phyloP scores from a whole-genome alignment of 2,329 filamentous ascomycete genomes.

The Ascocoryne sarcoides region DNA sequence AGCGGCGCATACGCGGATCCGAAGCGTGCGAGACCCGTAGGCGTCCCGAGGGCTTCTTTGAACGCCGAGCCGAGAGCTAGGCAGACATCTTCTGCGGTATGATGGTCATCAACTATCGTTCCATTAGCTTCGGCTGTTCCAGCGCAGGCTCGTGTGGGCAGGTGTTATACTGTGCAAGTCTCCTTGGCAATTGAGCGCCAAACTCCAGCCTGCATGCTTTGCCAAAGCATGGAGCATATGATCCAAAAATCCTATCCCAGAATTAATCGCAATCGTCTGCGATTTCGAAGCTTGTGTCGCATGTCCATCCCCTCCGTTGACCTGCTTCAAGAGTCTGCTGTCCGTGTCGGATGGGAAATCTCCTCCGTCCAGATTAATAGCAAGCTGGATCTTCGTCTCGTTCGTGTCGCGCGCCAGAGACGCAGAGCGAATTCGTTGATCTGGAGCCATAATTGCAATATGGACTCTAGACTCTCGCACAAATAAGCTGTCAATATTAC shows the following conservation, averaged over 20 bases:
- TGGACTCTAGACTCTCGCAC: too few relatives aligned
- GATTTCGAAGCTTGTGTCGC: constrained; percentile 76
- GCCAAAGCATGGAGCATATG: constrained; percentile 97
- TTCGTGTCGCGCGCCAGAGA: constrained; percentile 85
- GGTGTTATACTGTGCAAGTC: constrained; percentile 73
- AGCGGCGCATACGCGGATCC: constrained; percentile 87
- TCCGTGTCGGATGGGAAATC: constrained; percentile 59
- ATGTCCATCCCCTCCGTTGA: constrained; percentile 51
- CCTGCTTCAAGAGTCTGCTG: constrained; percentile 42
- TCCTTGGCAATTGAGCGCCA: constrained; percentile 73
- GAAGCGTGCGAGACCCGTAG: constrained; percentile 78
- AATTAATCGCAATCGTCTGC: constrained; percentile 81
- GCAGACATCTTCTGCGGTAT: constrained; percentile 93
- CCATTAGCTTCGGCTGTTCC: constrained; percentile 5
- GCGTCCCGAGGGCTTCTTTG: constrained; percentile 66
- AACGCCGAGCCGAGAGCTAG: constrained; percentile 85
- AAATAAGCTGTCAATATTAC: too few relatives aligned
- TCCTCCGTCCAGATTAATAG: constrained; percentile 89
- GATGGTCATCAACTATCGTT: constrained; percentile 82
- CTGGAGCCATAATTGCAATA: constrained; percentile 2
- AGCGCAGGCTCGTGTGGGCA: neutral
- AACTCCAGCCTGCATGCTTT: constrained; percentile 92
- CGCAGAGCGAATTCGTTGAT: constrained; percentile 50
- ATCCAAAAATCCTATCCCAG: constrained; percentile 94
- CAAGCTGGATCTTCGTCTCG: constrained; percentile 93